Evolutionary conservation across 2,329 filamentous ascomycete genomes (phyloP).

Genomic region (Rosellinia necatrix): DNA sequence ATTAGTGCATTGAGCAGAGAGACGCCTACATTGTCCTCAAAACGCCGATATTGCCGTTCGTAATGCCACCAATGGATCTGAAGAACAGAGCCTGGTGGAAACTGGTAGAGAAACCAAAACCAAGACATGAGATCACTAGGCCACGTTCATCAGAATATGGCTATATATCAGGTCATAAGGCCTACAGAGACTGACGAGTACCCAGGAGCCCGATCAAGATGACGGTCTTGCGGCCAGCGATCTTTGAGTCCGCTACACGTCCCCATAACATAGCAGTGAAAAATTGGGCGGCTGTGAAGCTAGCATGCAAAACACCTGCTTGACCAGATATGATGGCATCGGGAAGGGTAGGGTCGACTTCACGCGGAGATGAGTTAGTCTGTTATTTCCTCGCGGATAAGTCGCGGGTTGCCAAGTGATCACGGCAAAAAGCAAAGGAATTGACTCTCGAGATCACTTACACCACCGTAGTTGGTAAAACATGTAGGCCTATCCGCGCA

Average conservation of each 20-base stretch:
- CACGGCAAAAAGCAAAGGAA: not conserved
- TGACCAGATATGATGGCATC: conserved; percentile 74
- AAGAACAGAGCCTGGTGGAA: conserved; percentile 68
- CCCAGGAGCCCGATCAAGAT: conserved; percentile 77
- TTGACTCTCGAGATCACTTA: conserved; percentile 4
- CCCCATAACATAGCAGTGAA: conserved; percentile 85
- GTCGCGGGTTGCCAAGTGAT: too few relatives aligned
- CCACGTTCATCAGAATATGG: conserved; percentile 1
- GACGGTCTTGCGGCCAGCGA: conserved; percentile 75
- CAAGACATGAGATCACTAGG: conserved; percentile 61
- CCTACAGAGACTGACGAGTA: conserved; percentile 45
- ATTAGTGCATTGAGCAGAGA: not conserved
- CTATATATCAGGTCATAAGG: not conserved
- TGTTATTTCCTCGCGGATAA: too few relatives aligned
- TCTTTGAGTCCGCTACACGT: conserved; percentile 65
- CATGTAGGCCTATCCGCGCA: conserved; percentile 66
- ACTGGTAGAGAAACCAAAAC: conserved; percentile 70
- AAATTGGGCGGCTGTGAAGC: conserved; percentile 83
- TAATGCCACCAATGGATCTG: conserved; percentile 65
- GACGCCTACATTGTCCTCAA: conserved; percentile 67
- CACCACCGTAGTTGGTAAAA: conserved; percentile 86
- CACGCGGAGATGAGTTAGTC: not conserved
- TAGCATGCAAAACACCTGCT: conserved; percentile 76
- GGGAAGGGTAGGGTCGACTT: conserved; percentile 56
- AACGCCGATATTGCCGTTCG: conserved; percentile 77